A percentile compares a stretch with the other conserved stretches of the same genome.
These are phyloP conservation scores for Pyrus hybrid DNA, from an alignment of 331 rosid species.

Conservation along the genomic window DNA sequence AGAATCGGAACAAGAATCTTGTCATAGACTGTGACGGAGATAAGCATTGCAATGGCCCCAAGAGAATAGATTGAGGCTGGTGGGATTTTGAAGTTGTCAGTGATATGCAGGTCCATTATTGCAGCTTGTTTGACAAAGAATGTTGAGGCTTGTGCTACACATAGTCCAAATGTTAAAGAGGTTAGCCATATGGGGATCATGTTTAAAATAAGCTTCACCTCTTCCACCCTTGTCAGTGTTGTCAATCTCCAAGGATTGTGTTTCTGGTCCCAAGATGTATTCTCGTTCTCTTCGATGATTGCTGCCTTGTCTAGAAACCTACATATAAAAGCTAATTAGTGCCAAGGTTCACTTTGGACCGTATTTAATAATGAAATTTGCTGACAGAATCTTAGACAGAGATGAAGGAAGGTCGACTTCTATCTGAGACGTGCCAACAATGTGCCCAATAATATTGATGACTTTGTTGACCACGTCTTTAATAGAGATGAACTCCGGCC, in stretches of 20 bases:
- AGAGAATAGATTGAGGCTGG: constrained; percentile 40
- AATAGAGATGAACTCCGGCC: too few relatives aligned
- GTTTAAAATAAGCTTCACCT: constrained; percentile 47
- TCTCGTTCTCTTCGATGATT: constrained; percentile 32
- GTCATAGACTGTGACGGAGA: constrained; percentile 36
- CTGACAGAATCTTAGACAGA: too few relatives aligned
- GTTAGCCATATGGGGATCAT: constrained; percentile 58
- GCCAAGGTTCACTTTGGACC: background rate
- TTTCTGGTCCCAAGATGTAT: constrained; percentile 6
- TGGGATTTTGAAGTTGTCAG: constrained; percentile 33
- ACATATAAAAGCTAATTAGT: background rate
- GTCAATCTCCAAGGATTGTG: constrained; percentile 52
- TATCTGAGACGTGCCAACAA: too few relatives aligned
- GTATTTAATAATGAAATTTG: background rate
- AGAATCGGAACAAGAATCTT: constrained; percentile 33
- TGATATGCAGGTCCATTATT: constrained; percentile 29
- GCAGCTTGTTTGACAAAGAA: constrained; percentile 63
- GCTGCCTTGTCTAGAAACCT: constrained; percentile 73
- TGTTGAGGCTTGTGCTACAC: constrained; percentile 34
- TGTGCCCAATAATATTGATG: too few relatives aligned
- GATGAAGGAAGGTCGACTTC: too few relatives aligned
- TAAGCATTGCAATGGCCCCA: constrained; percentile 24
- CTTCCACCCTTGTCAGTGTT: constrained; percentile 61
- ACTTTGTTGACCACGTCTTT: too few relatives aligned
- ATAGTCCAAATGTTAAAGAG: constrained; percentile 27